Percentiles rank a stretch among this genome's conserved stretches.
phyloP scores from a whole-genome alignment of 2,329 filamentous ascomycete genomes.

The Penicillium sp. region DNA sequence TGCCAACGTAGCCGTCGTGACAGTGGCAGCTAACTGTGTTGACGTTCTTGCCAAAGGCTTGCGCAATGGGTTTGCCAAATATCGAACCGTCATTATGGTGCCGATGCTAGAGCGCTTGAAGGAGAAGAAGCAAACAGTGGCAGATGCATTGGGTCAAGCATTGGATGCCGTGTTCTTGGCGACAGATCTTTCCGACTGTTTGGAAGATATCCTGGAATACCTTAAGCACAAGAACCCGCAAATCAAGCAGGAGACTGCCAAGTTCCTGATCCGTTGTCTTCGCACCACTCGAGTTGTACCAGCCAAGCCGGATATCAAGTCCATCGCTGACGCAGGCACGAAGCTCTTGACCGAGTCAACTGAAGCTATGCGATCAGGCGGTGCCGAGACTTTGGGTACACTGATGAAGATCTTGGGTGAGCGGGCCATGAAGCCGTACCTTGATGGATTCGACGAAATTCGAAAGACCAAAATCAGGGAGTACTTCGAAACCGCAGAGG shows the following conservation, averaged over 20 bases:
- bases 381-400: constrained; percentile 86
- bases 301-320: constrained; percentile 72
- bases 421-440: constrained; percentile 83
- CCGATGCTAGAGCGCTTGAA: constrained; percentile 94
- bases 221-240: constrained; percentile 94
- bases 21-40: constrained; percentile 85
- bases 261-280: constrained; percentile 84
- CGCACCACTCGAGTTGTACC: constrained; percentile 79
- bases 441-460: constrained; percentile 92
- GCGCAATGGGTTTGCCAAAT: constrained; percentile 70
- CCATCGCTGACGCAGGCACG: constrained; percentile 81
- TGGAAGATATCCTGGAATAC: constrained; percentile 85
- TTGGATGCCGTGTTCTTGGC: constrained; percentile 65
- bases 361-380: constrained; percentile 77
- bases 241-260: constrained; percentile 91
- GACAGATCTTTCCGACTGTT: constrained; percentile 71
- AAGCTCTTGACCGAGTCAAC: constrained; percentile 87
- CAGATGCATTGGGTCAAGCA: constrained; percentile 80
- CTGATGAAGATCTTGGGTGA: constrained; percentile 99
- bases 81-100: constrained; percentile 72
- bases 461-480: constrained; percentile 95
- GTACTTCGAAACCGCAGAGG: constrained; percentile 73
- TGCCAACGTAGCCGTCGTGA: constrained; percentile 92
- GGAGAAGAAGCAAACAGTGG: constrained; percentile 87
- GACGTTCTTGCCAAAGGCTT: constrained; percentile 84